These are phyloP conservation scores for Amanita inopinata DNA, from an alignment of 768 basidiomycete genomes.

Conservation along the genomic window DNA sequence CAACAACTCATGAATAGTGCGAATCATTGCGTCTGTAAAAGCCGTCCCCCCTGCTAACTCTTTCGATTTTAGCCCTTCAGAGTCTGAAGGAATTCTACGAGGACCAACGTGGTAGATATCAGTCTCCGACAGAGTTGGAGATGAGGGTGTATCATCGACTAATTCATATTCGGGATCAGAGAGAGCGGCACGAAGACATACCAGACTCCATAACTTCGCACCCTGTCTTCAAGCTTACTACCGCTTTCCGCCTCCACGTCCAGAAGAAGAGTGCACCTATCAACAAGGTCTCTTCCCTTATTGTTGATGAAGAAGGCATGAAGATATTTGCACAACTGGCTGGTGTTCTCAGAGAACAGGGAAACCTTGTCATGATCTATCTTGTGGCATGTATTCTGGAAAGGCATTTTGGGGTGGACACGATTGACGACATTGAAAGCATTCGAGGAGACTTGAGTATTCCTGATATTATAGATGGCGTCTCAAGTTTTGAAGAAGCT, in stretches of 20 bases:
- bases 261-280: slow-evolving; percentile 74
- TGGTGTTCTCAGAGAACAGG: slow-evolving; percentile 51
- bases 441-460: slow-evolving; percentile 49
- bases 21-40: slow-evolving; percentile 19
- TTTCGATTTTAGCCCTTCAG: slow-evolving; percentile 56
- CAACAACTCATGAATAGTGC: slow-evolving; percentile 88
- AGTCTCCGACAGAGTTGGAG: slow-evolving; percentile 83
- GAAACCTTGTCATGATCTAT: slow-evolving; percentile 66
- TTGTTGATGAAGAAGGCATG: slow-evolving; percentile 62
- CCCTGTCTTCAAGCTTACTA: slow-evolving; percentile 76
- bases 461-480: slow-evolving; percentile 63
- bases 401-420: slow-evolving; percentile 73
- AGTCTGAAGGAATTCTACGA: slow-evolving; percentile 91
- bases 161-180: slow-evolving; percentile 81
- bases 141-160: slow-evolving; percentile 94
- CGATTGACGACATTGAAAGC: slow-evolving; percentile 65
- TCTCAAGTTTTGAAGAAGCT: slow-evolving; percentile 18
- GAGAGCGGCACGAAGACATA: slow-evolving; percentile 64
- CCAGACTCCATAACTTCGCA: slow-evolving; percentile 56
- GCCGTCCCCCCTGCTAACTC: not conserved
- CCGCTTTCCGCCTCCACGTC: slow-evolving; percentile 69
- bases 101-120: slow-evolving; percentile 59
- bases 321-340: slow-evolving; percentile 57
- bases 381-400: slow-evolving; percentile 86
- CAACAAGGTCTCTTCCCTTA: slow-evolving; percentile 50